Evolutionary conservation across 2,329 filamentous ascomycete genomes (phyloP).

Genomic region (Diaporthe citrichinensis): DNA sequence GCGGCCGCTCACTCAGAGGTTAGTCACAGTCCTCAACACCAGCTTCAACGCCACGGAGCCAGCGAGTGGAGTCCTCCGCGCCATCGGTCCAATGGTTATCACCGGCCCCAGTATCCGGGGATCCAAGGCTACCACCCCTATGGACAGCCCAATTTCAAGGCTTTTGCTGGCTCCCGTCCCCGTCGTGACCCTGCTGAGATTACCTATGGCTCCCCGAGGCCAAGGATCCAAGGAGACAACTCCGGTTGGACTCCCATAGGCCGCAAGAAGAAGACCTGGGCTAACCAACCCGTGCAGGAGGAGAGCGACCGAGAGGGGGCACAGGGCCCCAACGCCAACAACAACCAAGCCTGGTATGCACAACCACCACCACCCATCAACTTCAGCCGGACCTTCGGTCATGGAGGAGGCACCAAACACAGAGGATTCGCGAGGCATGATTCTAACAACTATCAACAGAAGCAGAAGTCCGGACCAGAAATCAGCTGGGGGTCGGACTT

Average conservation of each 20-base stretch:
- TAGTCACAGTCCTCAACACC: neutral
- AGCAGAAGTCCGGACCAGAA: neutral
- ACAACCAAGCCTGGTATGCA: constrained; percentile 21
- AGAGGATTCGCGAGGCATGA: neutral
- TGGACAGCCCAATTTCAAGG: neutral
- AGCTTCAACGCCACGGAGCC: neutral
- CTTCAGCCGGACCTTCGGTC: neutral
- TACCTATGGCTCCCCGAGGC: constrained; percentile 24
- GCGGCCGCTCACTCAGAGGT: constrained; percentile 8
- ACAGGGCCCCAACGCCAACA: neutral
- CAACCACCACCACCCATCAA: neutral
- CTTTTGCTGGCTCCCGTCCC: neutral
- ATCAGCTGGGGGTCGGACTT: constrained; percentile 7
- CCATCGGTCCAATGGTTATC: neutral
- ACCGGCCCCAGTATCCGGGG: neutral
- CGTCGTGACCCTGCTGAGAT: constrained; percentile 7
- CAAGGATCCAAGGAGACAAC: constrained; percentile 1
- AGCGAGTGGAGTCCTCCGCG: constrained; percentile 23
- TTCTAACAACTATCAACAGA: constrained; percentile 8
- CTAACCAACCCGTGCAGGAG: constrained; percentile 8
- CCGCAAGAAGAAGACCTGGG: neutral
- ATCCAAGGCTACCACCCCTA: neutral
- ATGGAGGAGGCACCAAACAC: neutral
- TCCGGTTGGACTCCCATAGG: neutral
- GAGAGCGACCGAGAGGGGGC: neutral